Conservation (phyloP, 805 yeast genomes). For the Zygosaccharomyces kombuchaensis region DNA sequence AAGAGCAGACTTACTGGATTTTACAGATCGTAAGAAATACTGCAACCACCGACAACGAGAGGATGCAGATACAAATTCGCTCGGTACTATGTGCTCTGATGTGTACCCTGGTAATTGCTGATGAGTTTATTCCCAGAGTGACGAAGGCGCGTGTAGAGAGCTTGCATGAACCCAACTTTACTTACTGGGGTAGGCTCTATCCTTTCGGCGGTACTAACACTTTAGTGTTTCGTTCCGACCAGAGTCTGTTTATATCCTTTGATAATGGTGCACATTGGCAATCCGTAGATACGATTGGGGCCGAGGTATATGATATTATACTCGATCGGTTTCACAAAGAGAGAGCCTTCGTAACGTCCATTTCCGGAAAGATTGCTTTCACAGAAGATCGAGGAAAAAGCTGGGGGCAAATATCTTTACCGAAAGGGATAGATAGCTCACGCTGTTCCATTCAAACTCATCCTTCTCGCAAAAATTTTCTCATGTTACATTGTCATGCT, state of each 20-base stretch:
- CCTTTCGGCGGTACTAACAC: not conserved
- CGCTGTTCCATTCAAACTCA: slow-evolving; percentile 14
- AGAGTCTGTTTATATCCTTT: not conserved
- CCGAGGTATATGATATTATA: not conserved
- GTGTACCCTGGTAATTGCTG: not conserved
- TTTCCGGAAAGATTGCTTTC: slow-evolving; percentile 13
- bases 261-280: slow-evolving; percentile 53
- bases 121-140: not conserved
- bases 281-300: slow-evolving; percentile 8
- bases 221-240: not conserved
- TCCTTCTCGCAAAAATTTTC: slow-evolving; percentile 15
- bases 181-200: not conserved
- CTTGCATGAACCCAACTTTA: not conserved
- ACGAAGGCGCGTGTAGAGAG: not conserved
- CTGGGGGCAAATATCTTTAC: slow-evolving; percentile 15
- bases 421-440: not conserved
- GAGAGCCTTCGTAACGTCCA: slow-evolving; percentile 16
- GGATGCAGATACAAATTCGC: not conserved
- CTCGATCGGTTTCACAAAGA: slow-evolving; percentile 16
- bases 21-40: not conserved
- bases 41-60: not conserved
- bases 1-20: not conserved
- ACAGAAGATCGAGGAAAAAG: slow-evolving; percentile 29
- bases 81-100: not conserved
- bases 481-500: slow-evolving; percentile 12